A percentile compares a stretch with the other conserved stretches of the same genome.
Conservation (phyloP, 73 alveolate species). For the Symbiodinium natans region DNA sequence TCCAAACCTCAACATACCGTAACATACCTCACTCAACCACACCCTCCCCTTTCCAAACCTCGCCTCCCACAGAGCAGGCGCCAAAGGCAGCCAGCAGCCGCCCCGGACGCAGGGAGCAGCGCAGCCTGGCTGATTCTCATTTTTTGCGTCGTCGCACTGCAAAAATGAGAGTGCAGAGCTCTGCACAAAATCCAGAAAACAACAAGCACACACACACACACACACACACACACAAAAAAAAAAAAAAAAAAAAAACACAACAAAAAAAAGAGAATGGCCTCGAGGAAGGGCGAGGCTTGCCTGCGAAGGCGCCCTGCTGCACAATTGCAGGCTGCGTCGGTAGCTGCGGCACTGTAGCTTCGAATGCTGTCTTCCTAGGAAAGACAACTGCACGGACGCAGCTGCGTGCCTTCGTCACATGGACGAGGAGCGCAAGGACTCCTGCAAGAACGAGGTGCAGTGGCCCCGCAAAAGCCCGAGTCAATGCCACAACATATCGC, state of each 20-base stretch:
- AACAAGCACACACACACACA: neutral
- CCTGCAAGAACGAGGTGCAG: too few species aligned
- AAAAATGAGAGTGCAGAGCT: too few species aligned
- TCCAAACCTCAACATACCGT: too few species aligned
- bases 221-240: neutral
- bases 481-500: too few species aligned
- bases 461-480: too few species aligned
- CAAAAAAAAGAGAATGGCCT: neutral
- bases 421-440: neutral
- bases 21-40: too few species aligned
- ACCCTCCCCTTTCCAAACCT: neutral
- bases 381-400: neutral
- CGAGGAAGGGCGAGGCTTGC: conserved; percentile 10
- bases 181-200: too few species aligned
- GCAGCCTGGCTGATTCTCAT: neutral
- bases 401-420: neutral
- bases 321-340: too few species aligned
- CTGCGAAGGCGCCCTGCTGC: neutral
- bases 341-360: too few species aligned
- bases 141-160: too few species aligned
- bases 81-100: neutral
- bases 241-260: neutral
- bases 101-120: neutral
- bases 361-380: too few species aligned
- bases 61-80: conserved; percentile 2